Evolutionary conservation across 2,329 filamentous ascomycete species (phyloP).

Genomic region (Pseudogymnoascus sp.): DNA sequence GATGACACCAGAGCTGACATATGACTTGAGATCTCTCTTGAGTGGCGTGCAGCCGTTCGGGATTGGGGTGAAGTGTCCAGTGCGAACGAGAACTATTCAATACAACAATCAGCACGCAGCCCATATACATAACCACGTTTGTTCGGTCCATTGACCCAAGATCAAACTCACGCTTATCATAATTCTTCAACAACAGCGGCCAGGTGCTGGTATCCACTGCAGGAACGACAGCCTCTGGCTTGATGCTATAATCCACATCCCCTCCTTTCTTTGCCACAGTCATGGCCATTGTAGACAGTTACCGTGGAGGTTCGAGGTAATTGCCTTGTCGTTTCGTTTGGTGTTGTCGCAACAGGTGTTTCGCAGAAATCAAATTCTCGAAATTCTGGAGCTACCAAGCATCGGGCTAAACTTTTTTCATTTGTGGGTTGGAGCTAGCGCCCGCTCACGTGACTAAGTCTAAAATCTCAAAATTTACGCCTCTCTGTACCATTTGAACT

Average conservation of each 20-base stretch:
- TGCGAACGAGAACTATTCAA: constrained; percentile 73
- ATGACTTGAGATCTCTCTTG: constrained; percentile 92
- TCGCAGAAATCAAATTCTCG: constrained; percentile 10
- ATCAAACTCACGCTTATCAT: constrained; percentile 68
- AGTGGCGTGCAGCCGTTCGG: constrained; percentile 85
- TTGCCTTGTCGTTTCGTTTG: constrained; percentile 9
- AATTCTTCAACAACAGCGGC: constrained; percentile 94
- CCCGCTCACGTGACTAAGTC: not conserved
- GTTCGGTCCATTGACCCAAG: not conserved
- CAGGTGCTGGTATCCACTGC: constrained; percentile 79
- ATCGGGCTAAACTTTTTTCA: constrained; percentile 11
- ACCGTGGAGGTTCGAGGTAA: constrained; percentile 11
- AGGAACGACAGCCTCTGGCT: constrained; percentile 77
- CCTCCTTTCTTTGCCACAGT: constrained; percentile 42
- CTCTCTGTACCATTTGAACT: not conserved
- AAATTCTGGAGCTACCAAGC: constrained; percentile 8
- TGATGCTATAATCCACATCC: constrained; percentile 77
- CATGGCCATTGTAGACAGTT: constrained; percentile 35
- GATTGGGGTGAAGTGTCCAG: constrained; percentile 94
- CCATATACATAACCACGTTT: constrained; percentile 16
- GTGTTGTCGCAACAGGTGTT: constrained; percentile 7
- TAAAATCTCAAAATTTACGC: not conserved
- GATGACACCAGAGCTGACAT: constrained; percentile 95
- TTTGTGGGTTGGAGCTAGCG: constrained; percentile 10
- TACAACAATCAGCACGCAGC: not conserved